Base-by-base conservation (phyloP, 176 grass and related monocot species). In the Poa pratensis region DNA sequence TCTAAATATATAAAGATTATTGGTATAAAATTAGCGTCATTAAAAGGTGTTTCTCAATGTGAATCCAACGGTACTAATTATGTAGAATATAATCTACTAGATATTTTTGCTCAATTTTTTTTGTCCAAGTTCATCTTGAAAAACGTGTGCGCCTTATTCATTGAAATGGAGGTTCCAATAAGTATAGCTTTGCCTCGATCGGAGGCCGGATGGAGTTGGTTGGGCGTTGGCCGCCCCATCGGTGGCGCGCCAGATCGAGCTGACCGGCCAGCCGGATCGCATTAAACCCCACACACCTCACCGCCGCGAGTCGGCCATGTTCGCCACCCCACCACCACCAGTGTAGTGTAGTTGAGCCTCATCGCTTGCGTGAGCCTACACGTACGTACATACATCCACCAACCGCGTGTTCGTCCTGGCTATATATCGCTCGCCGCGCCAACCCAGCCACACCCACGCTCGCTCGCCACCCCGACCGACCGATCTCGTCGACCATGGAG, bases 401-500 rank as follows among this genome's bases (percentile, higher is more conserved):
- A 73, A 73, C 70, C 70, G 43, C 70, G 70, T 49, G 70, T 42
- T 42, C 40, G 40, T 42, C 40, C 40, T 40, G 9, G 43, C 72
- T 75, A 75, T 75, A 75, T 75, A 75, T 75, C 72, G 0, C 12
- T 1, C 15, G 28, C 34, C 63, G 17, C 16, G 28, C 43, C 24
- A 46, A 24, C 70, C 45, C 70, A 48, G n/a, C 15, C 63, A 39
- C 63, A 67, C 63, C 18, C 63, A 50, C 48, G 48, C 62, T 2
- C 13, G 3, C 70, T 27, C 43, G 40, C 66, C 42, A 48, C 20
- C 68, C 10, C 69, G 12, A 8, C 68, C 7, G 0, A 1, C 40
- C 7, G 40, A 42, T 42, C 40, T 19, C 45, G 3, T 7, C 18
- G 9, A 15, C 70, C 19, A 94, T 92, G 92, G 92, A 92, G 39